Evolutionary conservation across 2,329 filamentous ascomycete genomes (phyloP), one percentile per base, ranked within the genome.

Genomic region (Aschersonia sp.): DNA sequence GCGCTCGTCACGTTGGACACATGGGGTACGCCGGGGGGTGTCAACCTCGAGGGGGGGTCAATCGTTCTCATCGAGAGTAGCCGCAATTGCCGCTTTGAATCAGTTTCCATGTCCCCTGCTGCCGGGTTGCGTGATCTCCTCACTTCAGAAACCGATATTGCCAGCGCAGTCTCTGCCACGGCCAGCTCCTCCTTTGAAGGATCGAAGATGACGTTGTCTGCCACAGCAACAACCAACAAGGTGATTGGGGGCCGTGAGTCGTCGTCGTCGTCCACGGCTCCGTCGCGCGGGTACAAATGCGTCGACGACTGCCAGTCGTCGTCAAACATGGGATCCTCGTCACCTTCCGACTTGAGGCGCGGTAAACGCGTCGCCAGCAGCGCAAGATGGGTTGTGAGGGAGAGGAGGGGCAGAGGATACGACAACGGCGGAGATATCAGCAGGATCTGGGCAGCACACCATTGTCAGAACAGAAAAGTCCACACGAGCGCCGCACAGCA

Each of bases 271-370:
- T 37, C 12, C 35, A 37, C 29, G 56, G 22, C 57, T 35, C 55
- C 58, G 11, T 64, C 60, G 50, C 73, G 74, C 1, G 81, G 76
- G 67, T 94, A 98, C 32, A 98, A 70, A 49, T 80, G 81, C 14
- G 79, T 74, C 1, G 88, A 81, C 12, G 84, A 84, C 53, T 84
- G 87, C 92, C 92, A 98, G 68, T 98, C 92, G 66, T 98, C 92
- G 68, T 95, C 84, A 66, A 98, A 98, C 61, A 95, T 81, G 10
- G 92, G 92, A 57, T 98, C 92, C 68, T 98, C 92, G 66, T 97
- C 90, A 49, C 79, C 78, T 63, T 94, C 85, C 1, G 89, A 95
- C 62, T 87, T 87, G 46, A 95, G 73, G 30, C 81, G 77, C 6
- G 92, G 92, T 3, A 97, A 73, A 53, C 84, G 81, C 6, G 92